Percentiles rank a stretch among this genome's conserved stretches.
Conservation (phyloP, 2,329 filamentous ascomycete species). For the Lachnellula arida region DNA sequence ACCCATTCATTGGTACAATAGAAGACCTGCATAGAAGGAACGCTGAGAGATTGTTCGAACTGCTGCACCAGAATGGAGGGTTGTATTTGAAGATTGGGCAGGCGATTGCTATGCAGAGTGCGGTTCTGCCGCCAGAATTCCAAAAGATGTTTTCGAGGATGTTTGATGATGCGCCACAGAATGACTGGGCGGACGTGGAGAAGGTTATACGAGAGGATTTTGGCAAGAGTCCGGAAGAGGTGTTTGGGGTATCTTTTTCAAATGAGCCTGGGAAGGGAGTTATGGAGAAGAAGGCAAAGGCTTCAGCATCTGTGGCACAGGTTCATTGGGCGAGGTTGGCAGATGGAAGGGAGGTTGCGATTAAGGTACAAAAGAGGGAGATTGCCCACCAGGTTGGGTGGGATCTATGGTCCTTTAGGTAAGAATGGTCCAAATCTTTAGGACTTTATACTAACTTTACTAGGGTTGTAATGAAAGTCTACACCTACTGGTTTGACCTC, state of each 20-base stretch:
- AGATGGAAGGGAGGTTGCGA: conserved; percentile 86
- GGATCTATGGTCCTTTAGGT: conserved; percentile 68
- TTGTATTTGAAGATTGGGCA: conserved; percentile 97
- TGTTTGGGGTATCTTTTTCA: conserved; percentile 83
- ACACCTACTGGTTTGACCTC: conserved; percentile 87
- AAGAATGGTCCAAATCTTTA: background rate
- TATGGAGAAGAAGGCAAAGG: conserved; percentile 67
- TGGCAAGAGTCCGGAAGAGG: conserved; percentile 76
- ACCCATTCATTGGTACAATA: conserved; percentile 69
- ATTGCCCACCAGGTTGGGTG: conserved; percentile 86
- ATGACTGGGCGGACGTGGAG: conserved; percentile 80
- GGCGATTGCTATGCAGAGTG: conserved; percentile 97
- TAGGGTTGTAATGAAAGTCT: conserved; percentile 74
- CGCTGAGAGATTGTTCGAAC: conserved; percentile 74
- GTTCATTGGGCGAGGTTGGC: conserved; percentile 88
- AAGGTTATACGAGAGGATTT: conserved; percentile 85
- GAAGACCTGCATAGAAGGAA: conserved; percentile 77
- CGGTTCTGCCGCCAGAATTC: conserved; percentile 87
- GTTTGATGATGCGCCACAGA: conserved; percentile 97
- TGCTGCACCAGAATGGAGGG: conserved; percentile 83
- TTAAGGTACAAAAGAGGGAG: conserved; percentile 96
- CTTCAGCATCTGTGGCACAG: conserved; percentile 82
- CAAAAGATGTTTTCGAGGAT: conserved; percentile 94
- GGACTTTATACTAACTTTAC: conserved; percentile 5
- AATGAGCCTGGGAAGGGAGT: conserved; percentile 58